These are phyloP conservation scores for Lipomyces chichibuensis DNA, from an alignment of 805 yeast species.

Conservation along the genomic window DNA sequence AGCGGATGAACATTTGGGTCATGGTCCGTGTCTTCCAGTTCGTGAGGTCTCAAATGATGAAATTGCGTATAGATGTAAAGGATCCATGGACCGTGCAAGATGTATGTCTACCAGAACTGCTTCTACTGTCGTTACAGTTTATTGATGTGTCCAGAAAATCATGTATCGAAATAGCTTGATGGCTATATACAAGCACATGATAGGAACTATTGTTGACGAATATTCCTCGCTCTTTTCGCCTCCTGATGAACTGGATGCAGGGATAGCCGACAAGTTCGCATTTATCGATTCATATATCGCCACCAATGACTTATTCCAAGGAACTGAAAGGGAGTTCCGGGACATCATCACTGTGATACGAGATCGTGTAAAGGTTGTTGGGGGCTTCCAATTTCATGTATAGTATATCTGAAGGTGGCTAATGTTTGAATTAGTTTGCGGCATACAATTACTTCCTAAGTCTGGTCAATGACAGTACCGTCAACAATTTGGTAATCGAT, in stretches of 20 bases:
- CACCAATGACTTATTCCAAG: conserved; percentile 17
- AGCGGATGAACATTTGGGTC: background rate
- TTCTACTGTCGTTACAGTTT: background rate
- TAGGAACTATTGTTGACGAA: background rate
- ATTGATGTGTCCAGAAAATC: conserved; percentile 5
- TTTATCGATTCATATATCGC: conserved; percentile 21
- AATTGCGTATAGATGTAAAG: background rate
- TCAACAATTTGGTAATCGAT: background rate
- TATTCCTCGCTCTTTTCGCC: background rate
- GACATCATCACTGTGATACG: conserved; percentile 2
- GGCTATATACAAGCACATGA: conserved; percentile 5
- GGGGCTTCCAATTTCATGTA: background rate
- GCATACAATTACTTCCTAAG: conserved; percentile 11
- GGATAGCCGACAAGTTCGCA: background rate
- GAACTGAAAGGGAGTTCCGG: conserved; percentile 13
- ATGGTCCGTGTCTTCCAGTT: conserved; percentile 1
- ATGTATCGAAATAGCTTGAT: conserved; percentile 13
- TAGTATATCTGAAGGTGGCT: background rate
- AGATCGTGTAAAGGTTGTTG: conserved; percentile 5
- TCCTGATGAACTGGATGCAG: background rate
- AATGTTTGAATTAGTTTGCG: background rate
- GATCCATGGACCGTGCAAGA: conserved; percentile 26
- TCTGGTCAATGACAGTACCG: background rate
- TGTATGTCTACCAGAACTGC: background rate
- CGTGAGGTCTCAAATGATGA: background rate